Base-by-base conservation (phyloP, 2,329 filamentous ascomycete species). In the Passalora sequoiae region DNA sequence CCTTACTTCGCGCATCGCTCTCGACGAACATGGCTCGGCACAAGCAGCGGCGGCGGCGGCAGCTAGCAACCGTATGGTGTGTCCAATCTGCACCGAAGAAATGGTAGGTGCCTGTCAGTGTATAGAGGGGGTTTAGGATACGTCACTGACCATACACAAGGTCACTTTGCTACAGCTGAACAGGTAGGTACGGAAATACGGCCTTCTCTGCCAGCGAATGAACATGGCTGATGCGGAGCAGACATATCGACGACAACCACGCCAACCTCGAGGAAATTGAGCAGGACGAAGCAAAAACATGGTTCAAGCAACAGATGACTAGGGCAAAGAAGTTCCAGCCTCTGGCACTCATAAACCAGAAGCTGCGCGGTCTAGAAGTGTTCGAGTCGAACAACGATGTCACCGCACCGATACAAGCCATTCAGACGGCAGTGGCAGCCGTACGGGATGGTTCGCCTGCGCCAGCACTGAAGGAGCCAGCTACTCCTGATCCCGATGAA, bases 1-100 rank as follows among this genome's bases (percentile, higher is more conserved):
- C 60, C 77, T 96, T 40, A 78, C 80, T 27, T 86, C 88, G 43
- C 84, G 86, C 60, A 83, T 96, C 57, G 89, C 84, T 42, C 69
- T 92, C 38, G 77, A 78, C 30, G 75, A 77, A 68, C 72, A 74
- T 49, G 72, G 73, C 29, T 67, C 72, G 57, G 70, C 74, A 13
- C 72, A 75, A 40, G 75, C 71, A 48, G 74, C 75, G 51, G 73
- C 69, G 37, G 74, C 75, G 51, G 73, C 69, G 37, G 75, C 79
- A 40, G 70, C 79, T 43, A 78, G 76, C 54, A 78, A 78, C 53
- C 78, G 78, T 65, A 80, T 98, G 46, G 80, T 91, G 43, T 98
- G 92, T 65, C 92, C 92, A n/a, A 98, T 98, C 62, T 98, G 92
- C 68, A 89, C 83, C 57, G 94, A 97, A 69, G 89, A 96, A 67